These are phyloP conservation scores for Echinosophora koreensis DNA, from an alignment of 306 rosid genomes.

Conservation along the genomic window DNA sequence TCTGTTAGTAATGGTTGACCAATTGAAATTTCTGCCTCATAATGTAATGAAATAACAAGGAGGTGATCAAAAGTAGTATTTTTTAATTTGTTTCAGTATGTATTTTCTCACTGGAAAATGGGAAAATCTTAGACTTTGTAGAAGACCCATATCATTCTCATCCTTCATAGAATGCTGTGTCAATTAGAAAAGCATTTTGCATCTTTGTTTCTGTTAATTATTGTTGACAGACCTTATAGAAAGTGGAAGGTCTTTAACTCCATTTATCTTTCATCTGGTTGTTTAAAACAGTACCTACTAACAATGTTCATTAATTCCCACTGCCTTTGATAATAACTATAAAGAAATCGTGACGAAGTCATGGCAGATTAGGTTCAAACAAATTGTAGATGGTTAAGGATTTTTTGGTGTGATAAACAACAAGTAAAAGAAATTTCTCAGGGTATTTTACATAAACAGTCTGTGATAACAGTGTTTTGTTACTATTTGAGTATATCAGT, in stretches of 20 bases:
- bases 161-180: neutral
- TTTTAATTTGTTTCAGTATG: neutral
- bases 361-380: neutral
- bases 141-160: neutral
- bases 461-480: neutral
- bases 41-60: conserved; percentile 14
- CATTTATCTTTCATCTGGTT: neutral
- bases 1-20: neutral
- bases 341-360: neutral
- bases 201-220: neutral
- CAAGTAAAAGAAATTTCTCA: neutral
- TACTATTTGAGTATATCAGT: neutral
- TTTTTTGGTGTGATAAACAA: neutral
- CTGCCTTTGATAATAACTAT: neutral
- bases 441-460: neutral
- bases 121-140: neutral
- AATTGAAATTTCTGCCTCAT: neutral
- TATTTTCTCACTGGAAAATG: neutral
- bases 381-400: too few species aligned
- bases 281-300: neutral
- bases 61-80: neutral
- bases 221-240: neutral
- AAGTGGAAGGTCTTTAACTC: neutral
- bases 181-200: neutral
- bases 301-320: too few species aligned